A percentile compares a stretch with the other conserved stretches of the same genome.
Conservation (phyloP, 2,329 filamentous ascomycete species). For the Berkeleyomyces rouxiae region DNA sequence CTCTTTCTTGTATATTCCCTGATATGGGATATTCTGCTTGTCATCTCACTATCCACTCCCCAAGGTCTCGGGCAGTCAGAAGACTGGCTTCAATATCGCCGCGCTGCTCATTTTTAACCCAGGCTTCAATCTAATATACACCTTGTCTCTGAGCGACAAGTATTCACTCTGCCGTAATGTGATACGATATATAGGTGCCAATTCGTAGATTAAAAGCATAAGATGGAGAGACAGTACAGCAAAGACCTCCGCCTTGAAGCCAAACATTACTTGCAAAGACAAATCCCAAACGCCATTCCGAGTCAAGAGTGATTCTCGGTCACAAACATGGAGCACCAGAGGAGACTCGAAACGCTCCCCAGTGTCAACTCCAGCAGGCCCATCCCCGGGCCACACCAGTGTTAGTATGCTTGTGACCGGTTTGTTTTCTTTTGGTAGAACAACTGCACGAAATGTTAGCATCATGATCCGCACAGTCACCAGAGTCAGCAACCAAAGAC, state of each 20-base stretch:
- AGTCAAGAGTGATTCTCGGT: conserved; percentile 1
- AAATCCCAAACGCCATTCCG: conserved; percentile 6
- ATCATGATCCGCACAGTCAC: conserved; percentile 2
- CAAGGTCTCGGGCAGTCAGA: not conserved
- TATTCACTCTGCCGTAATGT: no score
- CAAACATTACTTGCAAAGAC: not conserved
- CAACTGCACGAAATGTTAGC: conserved; percentile 26
- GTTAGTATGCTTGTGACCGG: conserved; percentile 38
- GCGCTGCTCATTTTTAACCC: conserved; percentile 14
- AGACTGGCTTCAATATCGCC: not conserved
- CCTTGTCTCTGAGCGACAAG: no score
- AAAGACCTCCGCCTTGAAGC: not conserved
- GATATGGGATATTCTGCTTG: not conserved
- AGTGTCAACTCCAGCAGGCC: not conserved
- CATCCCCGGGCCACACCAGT: conserved; percentile 28
- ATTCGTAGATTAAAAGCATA: not conserved
- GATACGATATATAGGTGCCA: no score
- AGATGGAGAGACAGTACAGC: not conserved
- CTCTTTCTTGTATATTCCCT: conserved; percentile 8
- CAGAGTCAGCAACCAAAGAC: conserved; percentile 29
- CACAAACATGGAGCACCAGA: conserved; percentile 2
- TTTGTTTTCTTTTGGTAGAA: conserved; percentile 54
- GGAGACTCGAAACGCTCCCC: not conserved
- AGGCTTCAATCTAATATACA: not conserved
- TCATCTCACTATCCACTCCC: not conserved